Evolutionary conservation across 2,329 filamentous ascomycete species (phyloP).

Genomic region (Aspergillus melleus): DNA sequence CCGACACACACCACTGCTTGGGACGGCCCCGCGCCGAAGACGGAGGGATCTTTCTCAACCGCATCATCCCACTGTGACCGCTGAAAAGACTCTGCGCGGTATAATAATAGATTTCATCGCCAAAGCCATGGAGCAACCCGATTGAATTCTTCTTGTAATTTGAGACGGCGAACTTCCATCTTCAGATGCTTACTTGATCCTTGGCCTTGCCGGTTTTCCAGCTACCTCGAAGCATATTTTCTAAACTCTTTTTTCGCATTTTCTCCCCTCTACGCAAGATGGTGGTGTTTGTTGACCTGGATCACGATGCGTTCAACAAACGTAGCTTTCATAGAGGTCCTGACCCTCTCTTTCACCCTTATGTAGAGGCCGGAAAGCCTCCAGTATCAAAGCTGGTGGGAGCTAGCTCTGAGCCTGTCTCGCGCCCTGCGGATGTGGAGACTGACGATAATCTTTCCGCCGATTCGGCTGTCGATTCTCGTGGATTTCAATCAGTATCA

Average conservation of each 20-base stretch:
- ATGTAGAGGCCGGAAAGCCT: slow-evolving; percentile 24
- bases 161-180: slow-evolving; percentile 1
- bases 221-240: slow-evolving; percentile 12
- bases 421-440: slow-evolving; percentile 12
- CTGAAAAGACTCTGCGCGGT: not conserved
- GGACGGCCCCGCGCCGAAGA: slow-evolving; percentile 24
- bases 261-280: slow-evolving; percentile 33
- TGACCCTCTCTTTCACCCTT: slow-evolving; percentile 16
- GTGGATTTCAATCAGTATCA: not conserved
- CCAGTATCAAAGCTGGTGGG: slow-evolving; percentile 21
- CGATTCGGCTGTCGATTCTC: slow-evolving; percentile 1
- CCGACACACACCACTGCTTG: slow-evolving; percentile 17
- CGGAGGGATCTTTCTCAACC: slow-evolving; percentile 26
- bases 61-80: slow-evolving; percentile 29
- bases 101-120: not conserved
- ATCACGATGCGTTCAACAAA: slow-evolving; percentile 37
- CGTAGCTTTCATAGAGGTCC: slow-evolving; percentile 18
- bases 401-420: slow-evolving; percentile 9
- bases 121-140: slow-evolving; percentile 16
- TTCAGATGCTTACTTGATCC: slow-evolving; percentile 14
- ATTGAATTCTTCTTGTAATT: not conserved
- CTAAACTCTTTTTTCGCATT: slow-evolving; percentile 2
- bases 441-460: slow-evolving; percentile 13
- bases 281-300: slow-evolving; percentile 51
- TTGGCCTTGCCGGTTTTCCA: slow-evolving; percentile 8